Evolutionary conservation across 179 eudicot genomes (phyloP).

Genomic region (Heliamphora pulchella): DNA sequence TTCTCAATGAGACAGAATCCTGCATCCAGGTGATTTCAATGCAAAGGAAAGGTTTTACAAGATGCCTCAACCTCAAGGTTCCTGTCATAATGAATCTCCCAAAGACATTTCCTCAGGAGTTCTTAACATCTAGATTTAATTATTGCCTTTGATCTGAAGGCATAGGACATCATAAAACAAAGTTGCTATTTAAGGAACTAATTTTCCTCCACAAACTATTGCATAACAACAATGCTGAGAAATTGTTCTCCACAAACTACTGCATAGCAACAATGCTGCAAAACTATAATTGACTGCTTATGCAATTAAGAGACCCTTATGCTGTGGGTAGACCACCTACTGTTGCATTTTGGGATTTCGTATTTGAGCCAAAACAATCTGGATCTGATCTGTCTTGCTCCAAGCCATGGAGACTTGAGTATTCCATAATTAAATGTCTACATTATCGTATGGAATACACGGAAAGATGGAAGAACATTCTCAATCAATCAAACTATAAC

Average conservation of each 20-base stretch:
- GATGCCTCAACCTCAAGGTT: neutral
- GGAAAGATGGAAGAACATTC: neutral
- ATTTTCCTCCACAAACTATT: neutral
- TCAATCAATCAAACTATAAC: neutral
- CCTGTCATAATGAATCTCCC: neutral
- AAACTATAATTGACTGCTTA: neutral
- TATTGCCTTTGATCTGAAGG: neutral
- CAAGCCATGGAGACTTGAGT: neutral
- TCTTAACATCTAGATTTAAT: neutral
- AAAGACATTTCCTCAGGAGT: neutral
- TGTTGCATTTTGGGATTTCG: neutral
- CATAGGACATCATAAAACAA: neutral
- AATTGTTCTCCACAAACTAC: too few relatives aligned
- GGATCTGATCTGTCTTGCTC: constrained; percentile 2
- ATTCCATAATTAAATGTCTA: neutral
- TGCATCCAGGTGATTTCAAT: neutral
- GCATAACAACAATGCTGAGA: neutral
- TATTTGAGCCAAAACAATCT: neutral
- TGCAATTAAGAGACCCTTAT: neutral
- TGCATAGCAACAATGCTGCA: neutral
- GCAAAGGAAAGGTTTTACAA: neutral
- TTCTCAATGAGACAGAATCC: neutral
- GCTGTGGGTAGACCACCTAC: neutral
- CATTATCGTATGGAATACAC: neutral
- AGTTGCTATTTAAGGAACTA: neutral